These are phyloP conservation scores for Aspergillus alliaceus DNA, from an alignment of 2,329 filamentous ascomycete species.

Conservation along the genomic window DNA sequence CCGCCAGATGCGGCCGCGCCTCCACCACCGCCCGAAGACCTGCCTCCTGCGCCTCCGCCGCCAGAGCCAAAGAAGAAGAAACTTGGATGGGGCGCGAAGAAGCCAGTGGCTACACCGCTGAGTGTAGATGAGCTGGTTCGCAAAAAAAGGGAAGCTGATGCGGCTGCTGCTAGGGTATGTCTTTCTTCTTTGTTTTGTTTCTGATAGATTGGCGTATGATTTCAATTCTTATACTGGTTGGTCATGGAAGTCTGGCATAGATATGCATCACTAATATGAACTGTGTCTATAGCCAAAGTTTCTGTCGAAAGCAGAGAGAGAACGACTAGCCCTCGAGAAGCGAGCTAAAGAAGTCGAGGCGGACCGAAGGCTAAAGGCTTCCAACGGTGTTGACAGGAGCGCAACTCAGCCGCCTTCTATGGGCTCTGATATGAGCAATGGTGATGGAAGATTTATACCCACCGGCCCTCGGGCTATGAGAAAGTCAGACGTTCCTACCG, in stretches of 20 bases:
- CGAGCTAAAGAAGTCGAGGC: conserved; percentile 70
- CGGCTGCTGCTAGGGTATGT: conserved; percentile 72
- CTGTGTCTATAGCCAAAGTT: conserved; percentile 67
- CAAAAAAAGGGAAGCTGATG: conserved; percentile 83
- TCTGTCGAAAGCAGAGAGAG: conserved; percentile 77
- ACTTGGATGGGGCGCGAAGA: conserved; percentile 51
- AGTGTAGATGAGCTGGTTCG: conserved; percentile 83
- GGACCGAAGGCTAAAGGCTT: conserved; percentile 50
- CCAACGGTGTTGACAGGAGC: conserved; percentile 22
- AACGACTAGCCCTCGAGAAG: conserved; percentile 77
- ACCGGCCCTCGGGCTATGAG: conserved; percentile 70
- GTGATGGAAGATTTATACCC: not conserved
- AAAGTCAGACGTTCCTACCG: conserved; percentile 52
- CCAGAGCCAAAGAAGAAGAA: conserved; percentile 56
- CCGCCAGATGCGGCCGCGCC: conserved; percentile 35
- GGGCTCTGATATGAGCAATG: conserved; percentile 42
- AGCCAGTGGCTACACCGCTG: conserved; percentile 54
- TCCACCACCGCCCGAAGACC: conserved; percentile 45
- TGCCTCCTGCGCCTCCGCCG: conserved; percentile 39
- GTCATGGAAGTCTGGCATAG: not conserved
- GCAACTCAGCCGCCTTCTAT: not conserved
- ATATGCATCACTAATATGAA: not conserved
- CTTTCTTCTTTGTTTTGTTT: conserved; percentile 3
- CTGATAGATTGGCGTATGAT: conserved; percentile 3
- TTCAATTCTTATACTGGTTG: not conserved